Conservation (phyloP, 2,329 filamentous ascomycete species). For the Ceratocystiopsis brevicomis region DNA sequence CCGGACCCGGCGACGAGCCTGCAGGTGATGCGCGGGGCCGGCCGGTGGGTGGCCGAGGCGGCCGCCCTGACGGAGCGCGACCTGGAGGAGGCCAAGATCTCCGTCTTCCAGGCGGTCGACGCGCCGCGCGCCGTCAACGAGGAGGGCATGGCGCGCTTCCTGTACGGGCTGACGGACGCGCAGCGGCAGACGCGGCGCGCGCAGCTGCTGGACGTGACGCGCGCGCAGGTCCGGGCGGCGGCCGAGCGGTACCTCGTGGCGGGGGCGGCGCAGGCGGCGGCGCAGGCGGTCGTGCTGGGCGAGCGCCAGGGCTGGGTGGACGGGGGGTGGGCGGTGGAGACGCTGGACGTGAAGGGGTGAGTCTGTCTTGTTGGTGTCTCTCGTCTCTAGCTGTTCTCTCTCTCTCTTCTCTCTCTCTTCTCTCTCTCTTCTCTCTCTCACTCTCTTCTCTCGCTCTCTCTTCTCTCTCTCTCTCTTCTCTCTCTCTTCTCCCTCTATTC, state of each 20-base stretch:
- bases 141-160: conserved; percentile 72
- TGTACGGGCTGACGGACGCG: conserved; percentile 67
- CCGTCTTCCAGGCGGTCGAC: conserved; percentile 81
- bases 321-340: conserved; percentile 53
- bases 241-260: conserved; percentile 65
- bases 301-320: conserved; percentile 68
- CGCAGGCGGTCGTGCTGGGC: conserved; percentile 57
- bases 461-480: neutral
- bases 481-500: neutral
- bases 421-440: neutral
- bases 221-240: conserved; percentile 58
- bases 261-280: conserved; percentile 33
- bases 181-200: conserved; percentile 78
- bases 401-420: neutral
- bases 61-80: conserved; percentile 68
- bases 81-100: conserved; percentile 88
- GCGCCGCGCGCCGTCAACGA: conserved; percentile 72
- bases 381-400: neutral
- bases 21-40: conserved; percentile 65
- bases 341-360: conserved; percentile 45
- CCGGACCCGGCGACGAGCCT: conserved; percentile 84
- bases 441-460: too few relatives aligned
- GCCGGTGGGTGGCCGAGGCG: conserved; percentile 56
- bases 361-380: too few relatives aligned
- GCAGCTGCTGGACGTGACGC: conserved; percentile 68